Percentiles rank a stretch among this genome's conserved stretches.
Evolutionary conservation across 2,329 filamentous ascomycete genomes (phyloP).

Genomic region (Exophiala viscosa): DNA sequence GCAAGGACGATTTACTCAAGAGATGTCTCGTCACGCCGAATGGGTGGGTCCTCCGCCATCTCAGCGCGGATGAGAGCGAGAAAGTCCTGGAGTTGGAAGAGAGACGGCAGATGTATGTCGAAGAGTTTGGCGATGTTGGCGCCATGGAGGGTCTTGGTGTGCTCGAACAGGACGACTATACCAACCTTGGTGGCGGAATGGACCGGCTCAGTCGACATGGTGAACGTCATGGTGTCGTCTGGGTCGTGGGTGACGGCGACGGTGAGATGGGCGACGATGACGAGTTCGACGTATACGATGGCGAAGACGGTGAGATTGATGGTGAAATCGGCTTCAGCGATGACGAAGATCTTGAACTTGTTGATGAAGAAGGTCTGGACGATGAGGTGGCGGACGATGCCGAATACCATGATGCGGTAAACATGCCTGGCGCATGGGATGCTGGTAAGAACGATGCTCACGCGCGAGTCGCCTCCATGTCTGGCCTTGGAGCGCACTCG

Average conservation of each 20-base stretch:
- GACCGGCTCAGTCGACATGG: constrained; percentile 44
- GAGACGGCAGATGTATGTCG: constrained; percentile 33
- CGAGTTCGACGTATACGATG: constrained; percentile 23
- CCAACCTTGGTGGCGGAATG: constrained; percentile 43
- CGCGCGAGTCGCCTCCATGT: constrained; percentile 10
- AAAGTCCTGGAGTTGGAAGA: constrained; percentile 45
- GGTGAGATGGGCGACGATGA: constrained; percentile 23
- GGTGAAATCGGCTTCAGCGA: constrained; percentile 21
- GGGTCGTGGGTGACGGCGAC: constrained; percentile 35
- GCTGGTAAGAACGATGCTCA: background rate
- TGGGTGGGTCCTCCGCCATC: constrained; percentile 43
- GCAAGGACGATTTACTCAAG: constrained; percentile 37
- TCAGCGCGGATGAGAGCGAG: constrained; percentile 45
- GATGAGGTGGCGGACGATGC: constrained; percentile 18
- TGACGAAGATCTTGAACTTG: constrained; percentile 7
- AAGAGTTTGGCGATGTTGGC: constrained; percentile 37
- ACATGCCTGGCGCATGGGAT: constrained; percentile 21
- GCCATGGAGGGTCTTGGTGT: constrained; percentile 27
- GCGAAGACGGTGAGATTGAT: constrained; percentile 20
- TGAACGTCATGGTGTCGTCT: constrained; percentile 45
- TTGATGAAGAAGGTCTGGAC: constrained; percentile 15
- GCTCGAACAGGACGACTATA: constrained; percentile 39
- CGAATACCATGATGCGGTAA: constrained; percentile 4
- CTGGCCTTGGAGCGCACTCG: constrained; percentile 17
- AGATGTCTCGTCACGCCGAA: constrained; percentile 45